Base-by-base conservation (phyloP, 805 yeast genomes). In the Lipomyces orientalis region DNA sequence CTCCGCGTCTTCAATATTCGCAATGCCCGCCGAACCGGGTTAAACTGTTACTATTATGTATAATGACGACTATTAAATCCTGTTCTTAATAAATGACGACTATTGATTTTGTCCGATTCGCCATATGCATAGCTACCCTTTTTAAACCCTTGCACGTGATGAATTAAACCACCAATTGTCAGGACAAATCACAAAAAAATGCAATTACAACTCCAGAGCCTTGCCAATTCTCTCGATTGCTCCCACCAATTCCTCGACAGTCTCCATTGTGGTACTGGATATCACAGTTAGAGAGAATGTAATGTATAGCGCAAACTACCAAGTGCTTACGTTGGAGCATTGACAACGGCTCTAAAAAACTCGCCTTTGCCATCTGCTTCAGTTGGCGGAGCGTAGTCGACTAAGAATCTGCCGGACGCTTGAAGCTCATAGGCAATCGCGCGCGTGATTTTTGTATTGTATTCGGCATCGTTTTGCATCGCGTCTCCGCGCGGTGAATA, bases 311-410 rank as follows among this genome's bases (percentile, higher is more conserved):
- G 16, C 55, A 22, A 16, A 25, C 12, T n/a, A 10, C 22, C 51
- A 16, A 29, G 5, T 46, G 66, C 75, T 72, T 64, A 73, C 68
- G 74, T 80, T 1, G 97, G 95, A 61, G 93, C 86, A 77, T 89
- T 89, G 78, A 91, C 87, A 5, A 91, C 97, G 14, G 90, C 94
- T 64, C 97, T 81, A 81, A 91, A 91, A 75, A 91, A 91, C 77
- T 90, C 95, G 5, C 96, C 97, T 25, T 82, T 79, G 37, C 80
- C 79, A 29, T 39, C 54, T n/a, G 55, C 14, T 19, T 52, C 35
- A 14, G 70, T 58, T 7, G 79, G 74, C 1, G 96, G 96, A 19
- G 96, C 88, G 76, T 86, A 91, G 76, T 91, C 97, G 49, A 91
- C 84, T 73, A 91, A 79, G 75, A 88, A 91, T 74, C 85, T 83